These are phyloP conservation scores for Trifolium subterraneum DNA, from an alignment of 306 rosid genomes.

Conservation along the genomic window DNA sequence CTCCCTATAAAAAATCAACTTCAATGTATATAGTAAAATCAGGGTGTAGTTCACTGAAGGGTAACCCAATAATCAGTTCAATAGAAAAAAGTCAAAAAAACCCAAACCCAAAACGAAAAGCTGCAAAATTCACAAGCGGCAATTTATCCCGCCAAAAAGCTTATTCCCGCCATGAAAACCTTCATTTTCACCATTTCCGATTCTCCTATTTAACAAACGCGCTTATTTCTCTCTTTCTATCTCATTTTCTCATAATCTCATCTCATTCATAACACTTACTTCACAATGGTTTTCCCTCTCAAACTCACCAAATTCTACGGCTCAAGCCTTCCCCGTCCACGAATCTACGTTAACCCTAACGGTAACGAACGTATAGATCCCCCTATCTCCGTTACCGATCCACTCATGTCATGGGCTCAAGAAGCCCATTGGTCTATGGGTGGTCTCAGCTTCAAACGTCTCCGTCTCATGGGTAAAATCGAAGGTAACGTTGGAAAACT, in stretches of 20 bases:
- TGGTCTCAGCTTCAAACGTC: conserved; percentile 74
- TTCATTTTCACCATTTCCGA: background rate
- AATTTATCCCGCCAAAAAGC: conserved; percentile 50
- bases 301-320: conserved; percentile 89
- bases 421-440: conserved; percentile 99
- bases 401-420: conserved; percentile 72
- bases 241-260: background rate
- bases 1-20: background rate
- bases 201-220: conserved; percentile 28
- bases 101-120: conserved; percentile 17
- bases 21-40: background rate
- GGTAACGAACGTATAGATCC: conserved; percentile 69
- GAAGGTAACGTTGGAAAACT: conserved; percentile 76
- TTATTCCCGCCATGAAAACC: conserved; percentile 42
- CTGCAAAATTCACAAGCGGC: conserved; percentile 45
- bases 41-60: no score
- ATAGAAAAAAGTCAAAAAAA: no score
- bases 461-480: conserved; percentile 79
- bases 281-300: conserved; percentile 64
- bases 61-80: background rate
- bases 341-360: conserved; percentile 68
- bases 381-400: conserved; percentile 60
- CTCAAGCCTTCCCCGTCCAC: conserved; percentile 86
- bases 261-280: no score
- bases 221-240: background rate